phyloP scores from a whole-genome alignment of 208 protist genomes.

The Endotrypanum monterogeii region DNA sequence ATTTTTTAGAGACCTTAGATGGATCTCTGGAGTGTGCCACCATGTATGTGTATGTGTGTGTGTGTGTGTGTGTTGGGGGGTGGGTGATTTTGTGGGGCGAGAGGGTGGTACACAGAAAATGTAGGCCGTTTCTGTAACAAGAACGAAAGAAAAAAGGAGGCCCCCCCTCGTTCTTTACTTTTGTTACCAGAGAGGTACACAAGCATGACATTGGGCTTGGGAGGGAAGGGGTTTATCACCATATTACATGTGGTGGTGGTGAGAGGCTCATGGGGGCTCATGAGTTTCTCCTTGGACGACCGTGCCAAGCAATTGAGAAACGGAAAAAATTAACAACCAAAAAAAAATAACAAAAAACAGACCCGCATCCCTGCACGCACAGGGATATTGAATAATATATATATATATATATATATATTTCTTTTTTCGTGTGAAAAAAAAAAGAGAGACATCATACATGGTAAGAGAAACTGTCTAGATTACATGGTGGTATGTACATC shows the following conservation, averaged over 20 bases:
- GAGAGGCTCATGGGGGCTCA: background rate
- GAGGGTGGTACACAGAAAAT: too few relatives aligned
- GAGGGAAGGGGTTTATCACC: background rate
- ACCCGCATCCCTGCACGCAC: background rate
- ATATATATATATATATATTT: background rate
- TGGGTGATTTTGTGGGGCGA: too few relatives aligned
- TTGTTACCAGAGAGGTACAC: background rate
- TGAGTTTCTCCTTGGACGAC: background rate
- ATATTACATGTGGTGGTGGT: background rate
- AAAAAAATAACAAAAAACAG: background rate
- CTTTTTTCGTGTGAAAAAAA: background rate
- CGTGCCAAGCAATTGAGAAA: background rate
- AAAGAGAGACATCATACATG: background rate
- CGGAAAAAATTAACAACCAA: background rate
- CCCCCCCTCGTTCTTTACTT: background rate
- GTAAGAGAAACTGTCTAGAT: background rate
- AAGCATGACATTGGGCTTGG: background rate
- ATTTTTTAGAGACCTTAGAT: background rate
- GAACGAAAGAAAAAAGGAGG: background rate
- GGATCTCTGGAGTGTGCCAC: background rate
- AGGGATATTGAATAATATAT: background rate
- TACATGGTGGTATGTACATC: constrained; percentile 1
- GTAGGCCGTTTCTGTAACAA: background rate
- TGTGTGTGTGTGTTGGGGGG: too few relatives aligned
- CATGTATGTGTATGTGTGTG: background rate